Base-by-base conservation (phyloP, 768 basidiomycete species). In the Russula sp. region DNA sequence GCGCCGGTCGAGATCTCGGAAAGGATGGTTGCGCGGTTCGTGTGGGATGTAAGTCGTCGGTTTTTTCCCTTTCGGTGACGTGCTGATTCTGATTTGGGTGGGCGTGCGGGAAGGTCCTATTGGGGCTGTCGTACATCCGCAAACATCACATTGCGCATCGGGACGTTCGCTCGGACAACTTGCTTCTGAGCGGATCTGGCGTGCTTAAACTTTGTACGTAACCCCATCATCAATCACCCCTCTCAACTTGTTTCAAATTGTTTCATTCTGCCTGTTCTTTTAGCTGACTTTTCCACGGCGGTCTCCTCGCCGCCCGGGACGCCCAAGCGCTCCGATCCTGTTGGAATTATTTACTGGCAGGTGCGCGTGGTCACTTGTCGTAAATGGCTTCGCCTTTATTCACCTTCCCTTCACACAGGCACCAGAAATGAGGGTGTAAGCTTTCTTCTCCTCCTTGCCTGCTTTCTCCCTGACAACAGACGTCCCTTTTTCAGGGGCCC, bases 281-380 rank as follows among this genome's bases (percentile, higher is more conserved):
- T 50, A 74, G 90, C 88, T 65, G 91, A 94, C 73, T 93, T 94
- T 73, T 89, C 90, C 2, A 86, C 79, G 61, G 89, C 89, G 18
- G 79, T 90, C 16, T 80, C 78, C 66, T 82, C 89, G 13, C 70
- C 82, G 13, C 72, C 72, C n/a, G 78, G 80, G 10, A 73, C 77
- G 0, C 80, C 86, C 3, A 78, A 77, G 65, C 75, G 79, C 18
- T 77, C 76, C 18, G 89, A 89, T 39, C 71, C 74, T 27, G 88
- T 83, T 3, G 90, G 90, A 7, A 89, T 92, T 20, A 71, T 84
- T 20, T 91, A 85, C 75, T 93, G 90, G 90, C 90, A 91, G 80
- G 85, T 80, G 61, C 66, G 80, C 66, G 13, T 32, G 34, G 1
- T 48, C 47, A 48, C 20, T 27, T 48, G 6, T 16, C 39, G 27